Evolutionary conservation across 2,329 filamentous ascomycete genomes (phyloP).

Genomic region (Cryoendolithus antarcticus): DNA sequence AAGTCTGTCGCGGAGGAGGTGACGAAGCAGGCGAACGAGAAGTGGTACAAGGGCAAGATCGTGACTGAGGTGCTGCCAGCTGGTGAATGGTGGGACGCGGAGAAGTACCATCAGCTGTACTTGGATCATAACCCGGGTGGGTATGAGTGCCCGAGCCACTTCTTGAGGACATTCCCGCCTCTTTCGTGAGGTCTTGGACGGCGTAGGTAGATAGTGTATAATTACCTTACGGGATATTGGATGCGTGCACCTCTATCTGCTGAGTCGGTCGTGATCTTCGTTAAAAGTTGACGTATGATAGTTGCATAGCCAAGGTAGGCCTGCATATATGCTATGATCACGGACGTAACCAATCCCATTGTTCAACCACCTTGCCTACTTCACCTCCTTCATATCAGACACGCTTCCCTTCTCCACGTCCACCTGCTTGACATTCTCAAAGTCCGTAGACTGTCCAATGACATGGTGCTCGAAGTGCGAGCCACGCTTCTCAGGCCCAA

Average conservation of each 20-base stretch:
- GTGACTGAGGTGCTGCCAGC: slow-evolving; percentile 67
- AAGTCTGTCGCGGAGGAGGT: slow-evolving; percentile 64
- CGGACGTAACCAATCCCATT: no score
- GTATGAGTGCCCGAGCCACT: slow-evolving; percentile 73
- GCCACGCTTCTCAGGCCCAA: slow-evolving; percentile 65
- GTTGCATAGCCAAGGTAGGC: no score
- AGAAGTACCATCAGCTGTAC: slow-evolving; percentile 88
- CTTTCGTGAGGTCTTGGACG: neutral
- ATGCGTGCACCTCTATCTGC: no score
- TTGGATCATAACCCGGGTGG: slow-evolving; percentile 57
- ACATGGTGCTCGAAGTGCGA: slow-evolving; percentile 53
- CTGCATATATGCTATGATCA: no score
- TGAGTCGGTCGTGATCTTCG: no score
- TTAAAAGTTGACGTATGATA: no score
- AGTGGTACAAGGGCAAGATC: slow-evolving; percentile 69
- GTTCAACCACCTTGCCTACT: no score
- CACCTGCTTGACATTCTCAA: slow-evolving; percentile 6
- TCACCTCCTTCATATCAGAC: no score
- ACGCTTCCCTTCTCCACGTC: slow-evolving; percentile 7
- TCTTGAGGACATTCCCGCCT: slow-evolving; percentile 45
- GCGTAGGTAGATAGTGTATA: neutral
- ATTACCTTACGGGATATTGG: no score
- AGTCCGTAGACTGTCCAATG: slow-evolving; percentile 11
- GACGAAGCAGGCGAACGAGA: slow-evolving; percentile 61
- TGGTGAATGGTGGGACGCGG: slow-evolving; percentile 86